These are phyloP conservation scores for Lentinus tigrinus DNA, from an alignment of 768 basidiomycete genomes.

Conservation along the genomic window DNA sequence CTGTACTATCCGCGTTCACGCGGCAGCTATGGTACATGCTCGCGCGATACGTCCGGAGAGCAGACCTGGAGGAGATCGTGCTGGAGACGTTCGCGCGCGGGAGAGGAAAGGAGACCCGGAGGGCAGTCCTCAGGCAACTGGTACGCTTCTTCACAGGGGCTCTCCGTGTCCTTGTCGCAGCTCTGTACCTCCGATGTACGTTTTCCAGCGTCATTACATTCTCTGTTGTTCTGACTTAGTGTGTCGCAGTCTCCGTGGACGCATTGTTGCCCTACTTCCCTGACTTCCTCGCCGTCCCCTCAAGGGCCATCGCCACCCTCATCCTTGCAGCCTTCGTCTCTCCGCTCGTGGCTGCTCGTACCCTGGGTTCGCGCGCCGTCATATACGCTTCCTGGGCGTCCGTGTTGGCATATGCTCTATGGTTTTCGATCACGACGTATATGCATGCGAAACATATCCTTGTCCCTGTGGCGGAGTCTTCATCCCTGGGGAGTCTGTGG, in stretches of 20 bases:
- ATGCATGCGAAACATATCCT: conserved; percentile 49
- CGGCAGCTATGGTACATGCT: conserved; percentile 78
- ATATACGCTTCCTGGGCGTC: conserved; percentile 61
- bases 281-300: conserved; percentile 29
- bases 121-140: conserved; percentile 42
- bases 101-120: conserved; percentile 47
- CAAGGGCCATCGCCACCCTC: conserved; percentile 42
- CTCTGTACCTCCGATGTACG: conserved; percentile 68
- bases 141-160: conserved; percentile 45
- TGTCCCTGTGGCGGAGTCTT: conserved; percentile 34
- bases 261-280: conserved; percentile 50
- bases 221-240: neutral
- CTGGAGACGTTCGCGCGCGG: conserved; percentile 58
- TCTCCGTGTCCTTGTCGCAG: conserved; percentile 51
- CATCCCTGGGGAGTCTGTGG: conserved; percentile 54
- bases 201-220: conserved; percentile 14
- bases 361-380: conserved; percentile 53
- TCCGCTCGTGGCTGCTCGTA: conserved; percentile 53
- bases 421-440: conserved; percentile 55
- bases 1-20: conserved; percentile 57
- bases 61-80: conserved; percentile 65
- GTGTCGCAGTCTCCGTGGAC: conserved; percentile 50
- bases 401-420: conserved; percentile 55
- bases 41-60: conserved; percentile 65
- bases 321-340: conserved; percentile 42